phyloP scores from a whole-genome alignment of 2,329 filamentous ascomycete genomes.

The Amylocarpus encephaloides region DNA sequence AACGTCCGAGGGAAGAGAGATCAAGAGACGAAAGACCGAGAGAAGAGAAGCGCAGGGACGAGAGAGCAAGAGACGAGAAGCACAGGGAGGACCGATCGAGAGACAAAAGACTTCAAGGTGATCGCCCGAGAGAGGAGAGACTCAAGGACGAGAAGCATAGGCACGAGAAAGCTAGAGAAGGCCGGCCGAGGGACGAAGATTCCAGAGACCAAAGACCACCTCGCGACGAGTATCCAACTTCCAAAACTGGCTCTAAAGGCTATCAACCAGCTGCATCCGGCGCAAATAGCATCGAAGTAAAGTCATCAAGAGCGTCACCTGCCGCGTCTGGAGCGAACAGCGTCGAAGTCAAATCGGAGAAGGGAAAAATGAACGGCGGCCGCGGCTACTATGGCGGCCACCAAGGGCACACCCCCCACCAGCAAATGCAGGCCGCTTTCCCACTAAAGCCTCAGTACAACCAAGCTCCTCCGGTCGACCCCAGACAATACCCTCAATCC shows the following conservation, averaged over 20 bases:
- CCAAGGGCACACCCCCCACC: conserved; percentile 33
- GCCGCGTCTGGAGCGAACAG: conserved; percentile 33
- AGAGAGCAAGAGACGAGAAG: not conserved
- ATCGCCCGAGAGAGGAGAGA: not conserved
- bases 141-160: not conserved
- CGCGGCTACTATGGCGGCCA: conserved; percentile 31
- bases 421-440: conserved; percentile 33
- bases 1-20: not conserved
- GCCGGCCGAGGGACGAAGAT: not conserved
- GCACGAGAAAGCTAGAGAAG: not conserved
- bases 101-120: not conserved
- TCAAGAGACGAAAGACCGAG: not conserved
- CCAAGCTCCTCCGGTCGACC: conserved; percentile 28
- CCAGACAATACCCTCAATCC: conserved; percentile 49
- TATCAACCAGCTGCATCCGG: conserved; percentile 24
- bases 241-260: conserved; percentile 15
- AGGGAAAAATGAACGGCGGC: conserved; percentile 31
- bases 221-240: conserved; percentile 27
- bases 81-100: not conserved
- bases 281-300: conserved; percentile 31
- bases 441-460: conserved; percentile 33
- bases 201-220: not conserved
- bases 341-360: conserved; percentile 31
- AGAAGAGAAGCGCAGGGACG: not conserved
- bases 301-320: conserved; percentile 19